Evolutionary conservation across 768 basidiomycete genomes (phyloP).

Genomic region (Pisolithus microcarpus): DNA sequence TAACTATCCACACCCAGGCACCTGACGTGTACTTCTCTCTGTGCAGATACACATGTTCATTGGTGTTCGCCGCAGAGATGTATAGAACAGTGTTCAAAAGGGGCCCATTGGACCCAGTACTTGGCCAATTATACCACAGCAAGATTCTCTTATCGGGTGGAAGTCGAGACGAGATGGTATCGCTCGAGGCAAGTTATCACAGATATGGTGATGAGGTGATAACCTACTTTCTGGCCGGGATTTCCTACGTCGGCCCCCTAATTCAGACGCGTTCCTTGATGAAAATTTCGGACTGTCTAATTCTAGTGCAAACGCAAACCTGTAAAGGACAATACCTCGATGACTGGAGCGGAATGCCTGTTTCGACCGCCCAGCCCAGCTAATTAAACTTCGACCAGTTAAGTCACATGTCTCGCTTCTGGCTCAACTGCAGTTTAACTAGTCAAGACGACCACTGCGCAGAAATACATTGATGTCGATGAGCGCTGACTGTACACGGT

Average conservation of each 20-base stretch:
- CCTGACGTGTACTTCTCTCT: not conserved
- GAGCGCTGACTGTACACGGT: too few relatives aligned
- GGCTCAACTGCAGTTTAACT: too few relatives aligned
- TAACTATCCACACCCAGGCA: slow-evolving; percentile 5
- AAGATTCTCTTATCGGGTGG: slow-evolving; percentile 71
- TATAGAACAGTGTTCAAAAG: slow-evolving; percentile 64
- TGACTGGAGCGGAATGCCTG: too few relatives aligned
- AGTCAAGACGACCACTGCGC: too few relatives aligned
- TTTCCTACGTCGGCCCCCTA: slow-evolving; percentile 70
- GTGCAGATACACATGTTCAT: slow-evolving; percentile 61
- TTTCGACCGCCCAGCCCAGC: too few relatives aligned
- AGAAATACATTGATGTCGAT: too few relatives aligned
- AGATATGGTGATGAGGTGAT: not conserved
- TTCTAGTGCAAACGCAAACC: too few relatives aligned
- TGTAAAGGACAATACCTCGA: too few relatives aligned
- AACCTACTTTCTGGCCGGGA: slow-evolving; percentile 32
- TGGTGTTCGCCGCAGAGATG: slow-evolving; percentile 24
- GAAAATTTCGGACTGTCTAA: too few relatives aligned
- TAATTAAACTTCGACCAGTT: too few relatives aligned
- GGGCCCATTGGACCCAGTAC: slow-evolving; percentile 62
- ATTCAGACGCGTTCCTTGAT: too few relatives aligned
- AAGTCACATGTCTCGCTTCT: too few relatives aligned
- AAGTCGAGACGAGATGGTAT: slow-evolving; percentile 72
- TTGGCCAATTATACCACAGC: slow-evolving; percentile 64
- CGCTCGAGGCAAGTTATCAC: slow-evolving; percentile 47